A percentile compares a stretch with the other conserved stretches of the same genome.
phyloP scores from a whole-genome alignment of 2,329 filamentous ascomycete genomes.

The Pseudopyricularia cyperi region DNA sequence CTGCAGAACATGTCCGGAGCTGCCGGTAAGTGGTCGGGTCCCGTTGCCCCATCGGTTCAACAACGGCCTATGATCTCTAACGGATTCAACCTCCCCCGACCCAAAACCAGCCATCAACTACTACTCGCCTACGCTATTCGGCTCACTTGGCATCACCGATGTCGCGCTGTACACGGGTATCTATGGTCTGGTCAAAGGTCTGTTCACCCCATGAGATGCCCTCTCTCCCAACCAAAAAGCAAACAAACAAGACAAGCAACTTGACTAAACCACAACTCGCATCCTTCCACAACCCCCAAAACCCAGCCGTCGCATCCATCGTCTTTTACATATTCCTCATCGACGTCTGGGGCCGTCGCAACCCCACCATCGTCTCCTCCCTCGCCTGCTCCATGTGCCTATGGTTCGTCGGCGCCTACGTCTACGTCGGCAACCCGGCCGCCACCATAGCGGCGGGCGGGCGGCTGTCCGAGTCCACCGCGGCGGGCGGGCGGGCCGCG shows the following conservation, averaged over 20 bases:
- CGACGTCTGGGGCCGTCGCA: slow-evolving; percentile 24
- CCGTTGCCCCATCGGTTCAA: neutral
- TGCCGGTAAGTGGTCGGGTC: slow-evolving; percentile 7
- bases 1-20: slow-evolving; percentile 27
- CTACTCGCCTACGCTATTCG: slow-evolving; percentile 26
- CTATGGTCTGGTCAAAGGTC: slow-evolving; percentile 30
- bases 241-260: neutral
- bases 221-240: neutral
- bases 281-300: neutral
- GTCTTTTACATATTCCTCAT: slow-evolving; percentile 26
- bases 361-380: slow-evolving; percentile 32
- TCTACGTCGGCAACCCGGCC: slow-evolving; percentile 35
- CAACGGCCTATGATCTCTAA: neutral
- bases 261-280: neutral
- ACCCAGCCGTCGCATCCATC: slow-evolving; percentile 19
- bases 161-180: slow-evolving; percentile 34
- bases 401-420: slow-evolving; percentile 39
- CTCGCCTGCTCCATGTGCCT: slow-evolving; percentile 32
- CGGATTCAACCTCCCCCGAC: neutral
- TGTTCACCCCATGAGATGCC: neutral
- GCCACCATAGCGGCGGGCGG: slow-evolving; percentile 27
- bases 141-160: slow-evolving; percentile 29
- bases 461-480: slow-evolving; percentile 24
- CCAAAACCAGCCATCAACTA: slow-evolving; percentile 24
- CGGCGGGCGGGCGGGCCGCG: slow-evolving; percentile 34